These are phyloP conservation scores for Crithidia bombi DNA, from an alignment of 208 protist species.

Conservation along the genomic window DNA sequence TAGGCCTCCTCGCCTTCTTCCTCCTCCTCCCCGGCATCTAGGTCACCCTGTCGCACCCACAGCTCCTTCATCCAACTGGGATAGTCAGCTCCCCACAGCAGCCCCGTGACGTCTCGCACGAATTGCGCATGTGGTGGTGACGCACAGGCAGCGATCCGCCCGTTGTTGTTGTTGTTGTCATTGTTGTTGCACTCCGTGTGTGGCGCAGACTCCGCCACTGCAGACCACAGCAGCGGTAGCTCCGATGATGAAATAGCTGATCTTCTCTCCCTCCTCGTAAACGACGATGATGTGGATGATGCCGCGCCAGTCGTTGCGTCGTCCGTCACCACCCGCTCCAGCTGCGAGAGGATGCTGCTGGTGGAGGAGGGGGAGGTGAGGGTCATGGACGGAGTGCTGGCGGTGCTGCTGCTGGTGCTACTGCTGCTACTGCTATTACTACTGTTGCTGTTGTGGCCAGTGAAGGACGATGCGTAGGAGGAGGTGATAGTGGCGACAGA, in stretches of 20 bases:
- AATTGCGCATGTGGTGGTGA: slow-evolving; percentile 30
- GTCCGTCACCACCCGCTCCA: too few species aligned
- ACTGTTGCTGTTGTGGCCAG: neutral
- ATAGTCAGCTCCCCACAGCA: slow-evolving; percentile 35
- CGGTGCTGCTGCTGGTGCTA: neutral
- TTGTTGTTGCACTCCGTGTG: neutral
- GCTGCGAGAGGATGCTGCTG: slow-evolving; percentile 2
- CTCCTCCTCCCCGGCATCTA: slow-evolving; percentile 15
- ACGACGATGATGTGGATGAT: too few species aligned
- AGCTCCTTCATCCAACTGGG: slow-evolving; percentile 28
- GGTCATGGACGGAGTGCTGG: neutral
- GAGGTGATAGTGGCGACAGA: neutral
- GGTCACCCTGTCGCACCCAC: slow-evolving; percentile 25
- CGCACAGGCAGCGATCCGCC: too few species aligned
- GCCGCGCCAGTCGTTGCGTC: too few species aligned
- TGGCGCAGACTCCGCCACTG: slow-evolving; percentile 9
- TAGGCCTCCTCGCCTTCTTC: slow-evolving; percentile 3
- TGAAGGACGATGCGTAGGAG: neutral
- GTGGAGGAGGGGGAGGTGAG: neutral
- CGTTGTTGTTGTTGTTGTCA: neutral
- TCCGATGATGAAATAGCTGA: neutral
- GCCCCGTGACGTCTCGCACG: slow-evolving; percentile 13
- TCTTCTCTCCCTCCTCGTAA: too few species aligned
- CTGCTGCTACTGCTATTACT: neutral
- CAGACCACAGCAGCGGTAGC: slow-evolving; percentile 30